Evolutionary conservation across 495 filamentous ascomycete species (phyloP), one percentile per base, ranked within the genome.

Genomic region (Podospora pseudoanserina): DNA sequence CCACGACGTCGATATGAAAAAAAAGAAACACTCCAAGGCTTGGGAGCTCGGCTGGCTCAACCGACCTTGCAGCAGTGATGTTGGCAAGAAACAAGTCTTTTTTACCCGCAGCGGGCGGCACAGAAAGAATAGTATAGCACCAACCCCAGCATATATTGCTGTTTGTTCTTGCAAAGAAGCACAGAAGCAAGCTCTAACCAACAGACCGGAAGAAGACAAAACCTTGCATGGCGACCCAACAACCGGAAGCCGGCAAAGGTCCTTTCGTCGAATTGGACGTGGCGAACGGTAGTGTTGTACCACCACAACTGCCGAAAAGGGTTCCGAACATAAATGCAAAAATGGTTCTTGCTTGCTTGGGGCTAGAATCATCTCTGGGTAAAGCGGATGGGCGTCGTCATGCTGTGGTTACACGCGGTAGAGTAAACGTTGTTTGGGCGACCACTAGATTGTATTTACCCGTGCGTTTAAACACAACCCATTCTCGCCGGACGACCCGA

Each of bases 401-500:
- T 63, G 28, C 61, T 32, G 16, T 28, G 30, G 18, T 44, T 28
- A 28, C 32, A 34, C 16, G n/a, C 19, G 61, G 27, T 32, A 18
- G 19, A 61, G 59, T 18, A 61, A n/a, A 32, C 16, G 27, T 27
- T 20, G 59, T 28, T 28, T 18, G 28, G 28, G 23, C 26, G 30
- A 32, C 26, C 26, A 61, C 6, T 30, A 32, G n/a, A 5, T n/a
- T 39, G 27, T 32, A 32, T 28, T 20, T 20, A 13, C 7, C 18
- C 23, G 20, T 63, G 64, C 60, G 19, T 62, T 65, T 63, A 64
- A 65, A 68, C 61, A 66, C 63, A 60, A 54, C 4, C 55, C 27
- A n/a, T 64, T 68, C 67, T 72, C 65, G 67, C 69, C 67, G 60
- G 32, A 55, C 60, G 11, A 67, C 58, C 72, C 72, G 72, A 74